Evolutionary conservation across 352 stramenopile species (phyloP), one percentile per base, ranked within the genome.

Genomic region (Phytophthora litchii): DNA sequence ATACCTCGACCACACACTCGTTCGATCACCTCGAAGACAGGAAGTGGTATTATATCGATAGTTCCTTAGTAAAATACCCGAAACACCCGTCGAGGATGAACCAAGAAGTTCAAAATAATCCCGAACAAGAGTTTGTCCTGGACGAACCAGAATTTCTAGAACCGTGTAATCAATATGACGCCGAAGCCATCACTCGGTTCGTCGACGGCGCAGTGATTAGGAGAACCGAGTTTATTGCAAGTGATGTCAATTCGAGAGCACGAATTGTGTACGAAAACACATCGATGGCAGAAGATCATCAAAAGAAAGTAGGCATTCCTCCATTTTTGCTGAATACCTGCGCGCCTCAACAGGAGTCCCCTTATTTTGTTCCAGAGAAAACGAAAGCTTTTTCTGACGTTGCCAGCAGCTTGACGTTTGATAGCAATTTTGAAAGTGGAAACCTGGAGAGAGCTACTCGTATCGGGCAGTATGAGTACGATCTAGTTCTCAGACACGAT

Each of bases 371-470:
- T 11, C 60, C 72, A 0, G 54, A 74, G 3, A 67, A 54, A 5
- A 67, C 56, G 8, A 40, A 34, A 9, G 62, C 51, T 4, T 80
- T 78, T 23, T 10, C 36, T 13, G 36, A 60, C 21, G 17, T 45
- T 19, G 3, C 20, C 13, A 61, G 48, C n/a, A 66, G 54, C 27
- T 72, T 98, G 21, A 91, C 83, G 11, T 98, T 98, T 52, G 91
- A 98, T 35, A 96, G 91, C 37, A 76, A 78, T 47, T 98, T 98
- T 54, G 94, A 98, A 66, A 96, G 86, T 57, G 93, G 91, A 1
- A 98, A 98, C 43, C 73, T 98, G 11, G 75, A 87, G n/a, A 67
- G 72, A 2, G 86, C 79, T 9, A 83, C 96, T 52, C 89, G 94
- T 40, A 79, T 94, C 9, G 94, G 86, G 1, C 64, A 85, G 19